phyloP scores from a whole-genome alignment of 2,329 filamentous ascomycete species.

The Aureobasidium lini region DNA sequence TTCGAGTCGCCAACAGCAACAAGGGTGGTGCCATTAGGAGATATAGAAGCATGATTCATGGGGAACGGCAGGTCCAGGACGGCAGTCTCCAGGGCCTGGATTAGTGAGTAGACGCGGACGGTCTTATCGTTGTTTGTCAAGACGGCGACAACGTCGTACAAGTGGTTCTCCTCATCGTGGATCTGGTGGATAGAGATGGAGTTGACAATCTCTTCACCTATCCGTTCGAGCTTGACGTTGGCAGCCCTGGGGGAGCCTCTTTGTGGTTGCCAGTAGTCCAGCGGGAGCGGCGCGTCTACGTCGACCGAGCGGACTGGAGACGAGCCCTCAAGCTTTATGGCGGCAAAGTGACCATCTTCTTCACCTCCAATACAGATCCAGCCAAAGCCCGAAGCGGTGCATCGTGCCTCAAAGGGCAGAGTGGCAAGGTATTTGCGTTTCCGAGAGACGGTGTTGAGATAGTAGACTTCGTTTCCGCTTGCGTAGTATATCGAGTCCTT shows the following conservation, averaged over 20 bases:
- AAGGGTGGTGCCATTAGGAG: slow-evolving; percentile 73
- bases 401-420: slow-evolving; percentile 63
- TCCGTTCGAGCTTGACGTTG: slow-evolving; percentile 48
- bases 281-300: slow-evolving; percentile 50
- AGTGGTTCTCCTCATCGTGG: slow-evolving; percentile 41
- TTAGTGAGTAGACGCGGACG: slow-evolving; percentile 73
- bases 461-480: slow-evolving; percentile 55
- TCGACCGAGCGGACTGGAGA: slow-evolving; percentile 38
- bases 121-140: slow-evolving; percentile 89
- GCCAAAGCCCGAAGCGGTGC: slow-evolving; percentile 75
- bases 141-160: slow-evolving; percentile 56
- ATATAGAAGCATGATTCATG: slow-evolving; percentile 92
- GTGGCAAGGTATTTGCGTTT: slow-evolving; percentile 67
- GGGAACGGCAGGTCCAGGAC: slow-evolving; percentile 69
- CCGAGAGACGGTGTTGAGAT: slow-evolving; percentile 58
- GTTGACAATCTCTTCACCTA: slow-evolving; percentile 59
- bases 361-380: slow-evolving; percentile 85
- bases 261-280: slow-evolving; percentile 31
- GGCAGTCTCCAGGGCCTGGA: slow-evolving; percentile 59
- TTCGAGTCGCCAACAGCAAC: slow-evolving; percentile 83
- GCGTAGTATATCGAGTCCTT: slow-evolving; percentile 79
- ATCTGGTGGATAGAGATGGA: slow-evolving; percentile 58
- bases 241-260: slow-evolving; percentile 45
- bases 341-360: slow-evolving; percentile 77
- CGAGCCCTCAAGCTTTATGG: slow-evolving; percentile 54